These are phyloP conservation scores for Elsinoe perseae DNA, from an alignment of 2,329 filamentous ascomycete species.

Conservation along the genomic window DNA sequence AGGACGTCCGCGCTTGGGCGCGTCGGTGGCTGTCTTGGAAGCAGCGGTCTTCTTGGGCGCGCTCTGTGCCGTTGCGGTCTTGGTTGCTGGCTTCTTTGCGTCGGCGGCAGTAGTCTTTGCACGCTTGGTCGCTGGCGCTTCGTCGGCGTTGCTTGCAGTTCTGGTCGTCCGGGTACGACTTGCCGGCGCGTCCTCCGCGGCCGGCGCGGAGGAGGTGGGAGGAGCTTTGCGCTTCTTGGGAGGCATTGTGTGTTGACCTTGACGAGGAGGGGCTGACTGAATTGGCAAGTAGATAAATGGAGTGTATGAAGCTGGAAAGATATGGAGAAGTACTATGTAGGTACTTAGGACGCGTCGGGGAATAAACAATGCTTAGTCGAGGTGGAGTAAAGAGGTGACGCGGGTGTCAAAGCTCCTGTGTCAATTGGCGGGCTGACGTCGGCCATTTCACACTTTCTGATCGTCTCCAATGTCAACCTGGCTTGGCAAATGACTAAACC, in stretches of 20 bases:
- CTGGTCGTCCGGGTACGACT: conserved; percentile 3
- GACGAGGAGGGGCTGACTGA: not conserved
- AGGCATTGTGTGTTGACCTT: conserved; percentile 9
- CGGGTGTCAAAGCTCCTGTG: conserved; percentile 10
- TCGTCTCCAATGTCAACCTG: too few species aligned
- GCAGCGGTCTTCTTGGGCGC: conserved; percentile 13
- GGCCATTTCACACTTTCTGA: too few species aligned
- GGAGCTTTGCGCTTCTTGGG: conserved; percentile 16
- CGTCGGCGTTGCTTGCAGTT: not conserved
- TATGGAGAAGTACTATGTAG: not conserved
- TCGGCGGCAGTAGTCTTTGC: not conserved
- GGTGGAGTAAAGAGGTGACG: not conserved
- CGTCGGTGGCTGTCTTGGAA: conserved; percentile 20
- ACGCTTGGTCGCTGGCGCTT: not conserved
- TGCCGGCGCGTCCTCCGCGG: not conserved
- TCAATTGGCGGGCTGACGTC: too few species aligned
- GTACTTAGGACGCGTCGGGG: conserved; percentile 2
- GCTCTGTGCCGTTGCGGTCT: not conserved
- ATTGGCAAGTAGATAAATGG: not conserved
- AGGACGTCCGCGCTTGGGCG: conserved; percentile 27
- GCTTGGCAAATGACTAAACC: too few species aligned
- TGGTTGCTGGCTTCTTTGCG: conserved; percentile 2
- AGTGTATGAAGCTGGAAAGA: not conserved
- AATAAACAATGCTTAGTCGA: not conserved
- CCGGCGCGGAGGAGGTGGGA: not conserved